Evolutionary conservation across 495 filamentous ascomycete genomes (phyloP), one percentile per base, ranked within the genome.

Genomic region (Lasiosphaeria hispida): DNA sequence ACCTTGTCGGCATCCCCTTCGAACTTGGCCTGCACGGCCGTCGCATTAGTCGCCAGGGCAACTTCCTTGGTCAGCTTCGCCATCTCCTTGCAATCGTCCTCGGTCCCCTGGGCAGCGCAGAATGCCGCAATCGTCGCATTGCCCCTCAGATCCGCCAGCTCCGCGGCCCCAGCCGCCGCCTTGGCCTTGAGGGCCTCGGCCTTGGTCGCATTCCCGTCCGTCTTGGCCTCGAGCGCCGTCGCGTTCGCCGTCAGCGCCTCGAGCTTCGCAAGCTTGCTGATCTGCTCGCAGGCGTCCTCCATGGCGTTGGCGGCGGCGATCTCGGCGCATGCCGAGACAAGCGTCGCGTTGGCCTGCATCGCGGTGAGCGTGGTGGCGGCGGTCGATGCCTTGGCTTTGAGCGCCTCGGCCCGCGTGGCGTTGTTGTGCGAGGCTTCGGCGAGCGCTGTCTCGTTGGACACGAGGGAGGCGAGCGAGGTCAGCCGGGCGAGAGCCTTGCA

Each of bases 121-220:
- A 53, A 50, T 2, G 47, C 39, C 33, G 49, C 49, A 23, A 64
- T 50, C 6, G 62, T 64, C 0, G 42, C 49, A 54, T 64, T 64
- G 7, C 36, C 14, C 49, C 48, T 45, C 33, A 64, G 47, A 1
- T 52, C 49, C 7, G 58, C 37, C 1, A 64, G 57, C 39, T 53
- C 14, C 1, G 51, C 15, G 10, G 58, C 62, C 13, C 37, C 45
- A 4, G 42, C 47, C 11, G 51, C 41, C 4, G 47, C 61, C 50
- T 63, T 59, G 61, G 61, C 61, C 52, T 63, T 58, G 44, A 63
- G 51, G 11, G 53, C 53, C 17, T 53, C 48, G 30, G 56, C 56
- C 33, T 35, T 42, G 15, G 57, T 63, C 10, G 50, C 55, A 51
- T 63, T 63, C 51, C 40, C 47, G 36, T 57, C 49, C 30, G 44